Conservation (phyloP, 768 basidiomycete species). For the Termitomyces sp. region DNA sequence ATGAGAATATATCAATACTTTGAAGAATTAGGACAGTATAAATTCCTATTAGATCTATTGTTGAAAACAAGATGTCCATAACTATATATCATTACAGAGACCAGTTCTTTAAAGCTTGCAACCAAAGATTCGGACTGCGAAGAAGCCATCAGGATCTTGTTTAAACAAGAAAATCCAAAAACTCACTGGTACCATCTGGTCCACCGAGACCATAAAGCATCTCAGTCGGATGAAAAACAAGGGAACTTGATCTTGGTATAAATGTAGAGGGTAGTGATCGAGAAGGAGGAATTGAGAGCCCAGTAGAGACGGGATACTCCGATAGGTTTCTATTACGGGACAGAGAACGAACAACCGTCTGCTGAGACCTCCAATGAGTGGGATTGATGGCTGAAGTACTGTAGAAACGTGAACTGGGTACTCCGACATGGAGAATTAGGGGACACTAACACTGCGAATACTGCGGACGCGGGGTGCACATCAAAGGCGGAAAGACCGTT, state of each 20-base stretch:
- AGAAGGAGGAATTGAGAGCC: slow-evolving; percentile 50
- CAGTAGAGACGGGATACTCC: slow-evolving; percentile 46
- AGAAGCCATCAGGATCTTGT: slow-evolving; percentile 3
- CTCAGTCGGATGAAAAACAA: slow-evolving; percentile 81
- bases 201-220: slow-evolving; percentile 78
- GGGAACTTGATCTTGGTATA: slow-evolving; percentile 56
- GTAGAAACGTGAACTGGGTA: slow-evolving; percentile 7
- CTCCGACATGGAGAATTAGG: neutral
- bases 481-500: slow-evolving; percentile 82
- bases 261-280: slow-evolving; percentile 51
- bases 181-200: slow-evolving; percentile 61
- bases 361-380: slow-evolving; percentile 63
- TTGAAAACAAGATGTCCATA: slow-evolving; percentile 16
- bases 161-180: neutral
- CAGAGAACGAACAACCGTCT: slow-evolving; percentile 56
- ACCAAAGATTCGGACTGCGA: slow-evolving; percentile 50
- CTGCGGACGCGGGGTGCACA: slow-evolving; percentile 74
- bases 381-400: slow-evolving; percentile 60
- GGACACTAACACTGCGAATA: slow-evolving; percentile 76
- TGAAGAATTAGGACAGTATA: neutral
- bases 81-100: slow-evolving; percentile 14
- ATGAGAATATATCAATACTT: neutral
- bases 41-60: slow-evolving; percentile 11
- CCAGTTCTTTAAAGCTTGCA: slow-evolving; percentile 38
- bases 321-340: slow-evolving; percentile 34